Evolutionary conservation across 257 asterid species (phyloP).

Genomic region (Galeopsis tetrahit): DNA sequence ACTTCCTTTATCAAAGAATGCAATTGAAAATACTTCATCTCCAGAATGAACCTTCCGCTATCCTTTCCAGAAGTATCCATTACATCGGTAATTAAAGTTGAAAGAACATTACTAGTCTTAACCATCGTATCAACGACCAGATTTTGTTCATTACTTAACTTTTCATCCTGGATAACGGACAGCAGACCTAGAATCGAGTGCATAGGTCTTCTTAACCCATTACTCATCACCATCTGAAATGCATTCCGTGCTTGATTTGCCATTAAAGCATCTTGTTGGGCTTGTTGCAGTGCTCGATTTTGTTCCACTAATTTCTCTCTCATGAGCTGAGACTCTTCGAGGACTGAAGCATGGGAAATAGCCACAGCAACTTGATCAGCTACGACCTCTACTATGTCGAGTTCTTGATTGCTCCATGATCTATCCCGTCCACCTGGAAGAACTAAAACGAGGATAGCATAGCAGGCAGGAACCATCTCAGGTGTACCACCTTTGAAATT

Average conservation of each 20-base stretch:
- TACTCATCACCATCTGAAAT: constrained; percentile 84
- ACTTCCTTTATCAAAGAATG: constrained; percentile 76
- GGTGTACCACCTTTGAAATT: constrained; percentile 92
- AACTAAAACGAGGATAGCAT: constrained; percentile 85
- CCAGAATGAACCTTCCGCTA: constrained; percentile 61
- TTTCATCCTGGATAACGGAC: constrained; percentile 73
- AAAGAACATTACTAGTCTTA: constrained; percentile 71
- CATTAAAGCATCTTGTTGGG: constrained; percentile 78
- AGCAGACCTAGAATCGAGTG: constrained; percentile 84
- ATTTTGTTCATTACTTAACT: constrained; percentile 58
- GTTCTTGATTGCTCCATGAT: constrained; percentile 75
- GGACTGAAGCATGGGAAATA: constrained; percentile 91
- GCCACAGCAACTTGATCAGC: constrained; percentile 98
- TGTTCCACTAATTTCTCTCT: constrained; percentile 75
- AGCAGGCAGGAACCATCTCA: constrained; percentile 79
- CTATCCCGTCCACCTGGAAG: constrained; percentile 70
- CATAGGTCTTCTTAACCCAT: constrained; percentile 88
- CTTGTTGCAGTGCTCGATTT: constrained; percentile 77
- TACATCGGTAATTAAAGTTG: constrained; percentile 71
- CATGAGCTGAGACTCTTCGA: constrained; percentile 88
- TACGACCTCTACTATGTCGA: constrained; percentile 80
- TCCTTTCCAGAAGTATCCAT: constrained; percentile 75
- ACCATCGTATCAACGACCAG: constrained; percentile 75
- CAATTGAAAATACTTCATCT: constrained; percentile 63
- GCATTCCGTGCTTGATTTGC: constrained; percentile 87